Conservation (phyloP, 1,139 yeast species). For the Spencermartinsiella ligniputridi region DNA sequence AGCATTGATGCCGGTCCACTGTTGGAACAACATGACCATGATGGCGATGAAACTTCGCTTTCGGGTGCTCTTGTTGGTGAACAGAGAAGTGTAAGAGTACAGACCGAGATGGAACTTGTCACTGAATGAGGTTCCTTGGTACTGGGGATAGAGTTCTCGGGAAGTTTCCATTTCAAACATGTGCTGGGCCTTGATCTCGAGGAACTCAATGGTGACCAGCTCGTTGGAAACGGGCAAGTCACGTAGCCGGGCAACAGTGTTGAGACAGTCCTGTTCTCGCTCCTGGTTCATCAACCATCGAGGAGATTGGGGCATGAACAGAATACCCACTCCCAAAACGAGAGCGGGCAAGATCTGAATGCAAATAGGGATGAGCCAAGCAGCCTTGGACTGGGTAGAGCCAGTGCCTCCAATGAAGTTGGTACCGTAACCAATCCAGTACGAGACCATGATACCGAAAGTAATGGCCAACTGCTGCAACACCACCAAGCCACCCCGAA, state of each 20-base stretch:
- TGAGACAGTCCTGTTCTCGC: conserved; percentile 38
- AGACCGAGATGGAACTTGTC: neutral
- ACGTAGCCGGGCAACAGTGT: conserved; percentile 31
- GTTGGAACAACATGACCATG: conserved; percentile 44
- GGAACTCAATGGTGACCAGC: conserved; percentile 22
- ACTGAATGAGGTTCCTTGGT: conserved; percentile 36
- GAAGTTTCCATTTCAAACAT: conserved; percentile 22
- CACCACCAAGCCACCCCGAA: conserved; percentile 68
- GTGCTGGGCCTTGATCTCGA: conserved; percentile 20
- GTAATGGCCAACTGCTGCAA: conserved; percentile 72
- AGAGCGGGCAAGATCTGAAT: conserved; percentile 33
- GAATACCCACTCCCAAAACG: conserved; percentile 18
- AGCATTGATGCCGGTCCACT: conserved; percentile 69
- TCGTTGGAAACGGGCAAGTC: conserved; percentile 40
- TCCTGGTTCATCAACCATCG: conserved; percentile 46
- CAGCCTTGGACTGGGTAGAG: conserved; percentile 31
- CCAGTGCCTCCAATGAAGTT: conserved; percentile 41
- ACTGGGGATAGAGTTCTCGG: conserved; percentile 14
- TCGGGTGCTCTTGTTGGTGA: conserved; percentile 49
- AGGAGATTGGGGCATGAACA: conserved; percentile 45
- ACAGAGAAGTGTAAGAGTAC: conserved; percentile 24
- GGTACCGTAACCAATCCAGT: conserved; percentile 64
- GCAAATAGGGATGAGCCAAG: conserved; percentile 43
- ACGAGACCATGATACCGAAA: conserved; percentile 67
- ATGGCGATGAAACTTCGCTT: conserved; percentile 48